Base-by-base conservation (phyloP, 345 rosid species). In the Corymbia maculata region DNA sequence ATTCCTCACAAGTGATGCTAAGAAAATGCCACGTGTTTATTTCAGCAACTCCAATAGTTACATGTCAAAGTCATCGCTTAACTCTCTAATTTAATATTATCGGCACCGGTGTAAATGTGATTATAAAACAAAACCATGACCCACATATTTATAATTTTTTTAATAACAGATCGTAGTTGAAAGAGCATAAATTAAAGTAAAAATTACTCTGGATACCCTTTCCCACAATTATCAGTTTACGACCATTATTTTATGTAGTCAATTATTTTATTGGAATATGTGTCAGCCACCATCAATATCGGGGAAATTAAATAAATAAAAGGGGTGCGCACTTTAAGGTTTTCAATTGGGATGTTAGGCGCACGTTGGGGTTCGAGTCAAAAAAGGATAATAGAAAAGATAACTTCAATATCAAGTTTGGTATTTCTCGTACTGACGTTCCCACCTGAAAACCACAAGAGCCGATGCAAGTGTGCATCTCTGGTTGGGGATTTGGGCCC, bases 21-120 rank as follows among this genome's bases (percentile, higher is more conserved):
- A 36, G 42, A 36, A 36, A 36, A 36, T 24, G 19, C 42, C 9
- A 7, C 1, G 1, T 2, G 3, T 64, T n/a, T 14, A 4, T n/a
- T 64, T 0, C 3, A 0, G 3, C 6, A 64, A n/a, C 2, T 6
- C 15, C 0, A 13, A 0, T n/a, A 6, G n/a, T 64, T 64, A 24
- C 0, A 57, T 10, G 9, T 57, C 6, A 57, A 57, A 22, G 3
- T 4, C 6, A 53, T 57, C 13, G 1, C 64, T 57, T 24, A 57
- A 57, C 64, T 57, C 22, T 2, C 0, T 36, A 36, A 57, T 9
- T 24, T 22, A 11, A 57, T 28, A 24, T 24, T 10, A 0, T 57
- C 22, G 6, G 13, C 0, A 22, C 9, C 3, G 4, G 22, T 24
- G 64, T 10, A 28, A n/a, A 57, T 22, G 13, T 57, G 13, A 22